A percentile compares a stretch with the other conserved stretches of the same genome.
Evolutionary conservation across 345 rosid species (phyloP).

Genomic region (Fremontodendron californicum): DNA sequence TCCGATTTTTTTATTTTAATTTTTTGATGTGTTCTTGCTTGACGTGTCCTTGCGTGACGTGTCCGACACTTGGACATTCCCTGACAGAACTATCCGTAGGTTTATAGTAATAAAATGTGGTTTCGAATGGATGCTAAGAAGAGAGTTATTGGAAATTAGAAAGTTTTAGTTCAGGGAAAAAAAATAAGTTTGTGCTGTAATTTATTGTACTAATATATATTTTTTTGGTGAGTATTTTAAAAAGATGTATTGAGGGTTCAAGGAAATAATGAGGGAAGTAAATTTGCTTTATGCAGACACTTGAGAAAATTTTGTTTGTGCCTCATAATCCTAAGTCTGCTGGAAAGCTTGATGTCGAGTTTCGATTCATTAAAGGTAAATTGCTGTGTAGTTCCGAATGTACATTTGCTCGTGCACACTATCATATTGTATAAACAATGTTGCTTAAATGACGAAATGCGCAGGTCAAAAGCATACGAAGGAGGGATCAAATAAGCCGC

Average conservation of each 20-base stretch:
- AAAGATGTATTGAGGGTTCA: neutral
- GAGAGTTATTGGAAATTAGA: neutral
- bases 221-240: neutral
- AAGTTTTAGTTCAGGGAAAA: neutral
- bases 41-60: too few species aligned
- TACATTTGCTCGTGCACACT: neutral
- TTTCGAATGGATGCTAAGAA: neutral
- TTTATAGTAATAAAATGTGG: neutral
- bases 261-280: neutral
- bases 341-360: constrained; percentile 60
- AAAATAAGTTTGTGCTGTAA: neutral
- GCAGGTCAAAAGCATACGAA: constrained; percentile 73
- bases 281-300: constrained; percentile 35
- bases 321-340: constrained; percentile 68
- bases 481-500: constrained; percentile 78
- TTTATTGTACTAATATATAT: neutral
- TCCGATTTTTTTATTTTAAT: too few species aligned
- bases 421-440: neutral
- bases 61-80: too few species aligned
- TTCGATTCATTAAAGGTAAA: constrained; percentile 62
- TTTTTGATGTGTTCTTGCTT: too few species aligned
- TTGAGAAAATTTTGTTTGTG: constrained; percentile 55
- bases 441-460: constrained; percentile 10
- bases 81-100: too few species aligned
- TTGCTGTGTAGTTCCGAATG: neutral